Evolutionary conservation across 352 stramenopile species (phyloP).

Genomic region (Phytophthora chlamydospora): DNA sequence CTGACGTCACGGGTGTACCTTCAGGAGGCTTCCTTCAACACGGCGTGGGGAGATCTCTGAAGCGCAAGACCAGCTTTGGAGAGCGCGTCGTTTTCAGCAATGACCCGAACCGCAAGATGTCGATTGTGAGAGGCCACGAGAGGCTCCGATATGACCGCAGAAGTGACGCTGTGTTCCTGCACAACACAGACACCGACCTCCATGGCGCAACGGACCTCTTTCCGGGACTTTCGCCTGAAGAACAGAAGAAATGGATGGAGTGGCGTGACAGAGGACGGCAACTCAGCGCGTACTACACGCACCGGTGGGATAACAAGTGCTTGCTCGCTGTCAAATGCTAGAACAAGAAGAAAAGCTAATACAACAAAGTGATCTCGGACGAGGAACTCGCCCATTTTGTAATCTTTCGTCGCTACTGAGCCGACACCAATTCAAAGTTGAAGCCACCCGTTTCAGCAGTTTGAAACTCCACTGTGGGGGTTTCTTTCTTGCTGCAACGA

Average conservation of each 20-base stretch:
- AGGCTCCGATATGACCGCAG: conserved; percentile 45
- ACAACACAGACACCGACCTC: conserved; percentile 42
- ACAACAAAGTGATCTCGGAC: conserved; percentile 5
- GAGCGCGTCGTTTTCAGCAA: conserved; percentile 49
- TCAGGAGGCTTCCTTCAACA: conserved; percentile 40
- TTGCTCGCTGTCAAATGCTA: conserved; percentile 35
- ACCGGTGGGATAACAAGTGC: conserved; percentile 36
- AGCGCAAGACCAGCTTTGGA: conserved; percentile 38
- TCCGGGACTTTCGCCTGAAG: conserved; percentile 13
- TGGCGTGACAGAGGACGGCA: conserved; percentile 33
- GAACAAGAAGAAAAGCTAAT: too few relatives aligned
- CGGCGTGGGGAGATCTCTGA: conserved; percentile 45
- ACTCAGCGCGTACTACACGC: conserved; percentile 54
- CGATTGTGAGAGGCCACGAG: conserved; percentile 40
- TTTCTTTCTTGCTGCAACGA: background rate
- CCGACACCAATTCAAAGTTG: too few relatives aligned
- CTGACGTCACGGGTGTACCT: conserved; percentile 40
- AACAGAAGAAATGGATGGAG: conserved; percentile 23
- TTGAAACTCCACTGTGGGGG: too few relatives aligned
- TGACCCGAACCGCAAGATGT: conserved; percentile 53
- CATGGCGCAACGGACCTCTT: conserved; percentile 41
- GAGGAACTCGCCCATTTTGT: conserved; percentile 12
- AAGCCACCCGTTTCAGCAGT: too few relatives aligned
- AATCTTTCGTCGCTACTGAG: conserved; percentile 30
- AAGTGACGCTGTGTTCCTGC: conserved; percentile 36